These are phyloP conservation scores for Acrasis kona DNA, from an alignment of 78 protist genomes.

Conservation along the genomic window DNA sequence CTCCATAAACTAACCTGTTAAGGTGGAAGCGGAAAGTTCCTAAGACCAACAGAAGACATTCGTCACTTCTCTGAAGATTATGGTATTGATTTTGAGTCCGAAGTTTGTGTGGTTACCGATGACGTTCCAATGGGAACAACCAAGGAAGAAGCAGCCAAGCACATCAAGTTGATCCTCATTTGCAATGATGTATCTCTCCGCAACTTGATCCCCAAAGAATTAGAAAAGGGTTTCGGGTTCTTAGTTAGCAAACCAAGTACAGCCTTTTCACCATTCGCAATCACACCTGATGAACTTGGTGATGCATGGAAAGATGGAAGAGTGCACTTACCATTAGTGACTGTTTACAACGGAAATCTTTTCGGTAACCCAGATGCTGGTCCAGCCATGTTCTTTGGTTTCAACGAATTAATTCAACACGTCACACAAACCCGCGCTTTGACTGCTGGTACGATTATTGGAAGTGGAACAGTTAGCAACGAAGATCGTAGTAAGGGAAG, in stretches of 20 bases:
- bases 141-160: neutral
- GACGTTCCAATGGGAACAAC: neutral
- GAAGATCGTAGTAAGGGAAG: neutral
- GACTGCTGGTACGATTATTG: neutral
- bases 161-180: neutral
- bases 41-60: neutral
- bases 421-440: neutral
- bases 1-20: too few relatives aligned
- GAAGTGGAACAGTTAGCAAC: neutral
- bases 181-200: neutral
- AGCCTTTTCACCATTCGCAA: neutral
- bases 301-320: conserved; percentile 1
- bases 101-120: neutral
- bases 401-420: neutral
- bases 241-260: neutral
- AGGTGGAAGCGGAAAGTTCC: neutral
- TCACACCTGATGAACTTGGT: neutral
- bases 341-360: neutral
- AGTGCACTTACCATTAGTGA: neutral
- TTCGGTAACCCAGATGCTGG: neutral
- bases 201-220: neutral
- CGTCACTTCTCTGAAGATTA: neutral
- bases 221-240: neutral
- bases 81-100: neutral
- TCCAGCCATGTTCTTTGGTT: neutral